Conservation (phyloP, 2,329 filamentous ascomycete genomes). For the Orbilia ellipsospora region DNA sequence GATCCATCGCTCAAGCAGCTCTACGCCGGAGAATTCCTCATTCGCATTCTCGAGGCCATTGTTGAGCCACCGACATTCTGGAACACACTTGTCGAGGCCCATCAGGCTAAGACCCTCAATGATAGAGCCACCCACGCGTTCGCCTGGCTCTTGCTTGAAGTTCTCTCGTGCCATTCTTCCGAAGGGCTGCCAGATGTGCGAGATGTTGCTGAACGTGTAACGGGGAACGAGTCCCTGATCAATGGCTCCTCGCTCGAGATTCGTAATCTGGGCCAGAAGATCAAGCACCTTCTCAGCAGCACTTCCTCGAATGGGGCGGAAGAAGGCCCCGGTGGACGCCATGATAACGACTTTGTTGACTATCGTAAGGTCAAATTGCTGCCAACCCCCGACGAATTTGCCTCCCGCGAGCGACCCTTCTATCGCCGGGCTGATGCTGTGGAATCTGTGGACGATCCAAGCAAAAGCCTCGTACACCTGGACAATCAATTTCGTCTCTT, state of each 20-base stretch:
- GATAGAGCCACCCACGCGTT: slow-evolving; percentile 62
- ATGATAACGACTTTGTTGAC: slow-evolving; percentile 77
- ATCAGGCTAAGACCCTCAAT: slow-evolving; percentile 60
- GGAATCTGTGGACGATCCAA: slow-evolving; percentile 59
- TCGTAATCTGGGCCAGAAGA: slow-evolving; percentile 63
- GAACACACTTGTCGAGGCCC: slow-evolving; percentile 61
- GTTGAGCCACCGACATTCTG: slow-evolving; percentile 69
- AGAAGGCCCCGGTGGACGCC: slow-evolving; percentile 71
- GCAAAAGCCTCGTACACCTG: slow-evolving; percentile 67
- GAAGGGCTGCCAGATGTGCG: slow-evolving; percentile 58
- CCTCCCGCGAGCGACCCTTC: slow-evolving; percentile 67
- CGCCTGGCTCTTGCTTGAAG: slow-evolving; percentile 67
- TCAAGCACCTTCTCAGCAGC: slow-evolving; percentile 62
- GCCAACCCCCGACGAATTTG: slow-evolving; percentile 74
- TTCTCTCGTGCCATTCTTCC: slow-evolving; percentile 63
- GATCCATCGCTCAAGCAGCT: slow-evolving; percentile 66
- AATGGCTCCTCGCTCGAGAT: slow-evolving; percentile 59
- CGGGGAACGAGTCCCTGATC: slow-evolving; percentile 59
- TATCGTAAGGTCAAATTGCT: slow-evolving; percentile 72
- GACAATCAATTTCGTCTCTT: slow-evolving; percentile 79
- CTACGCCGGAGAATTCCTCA: slow-evolving; percentile 67
- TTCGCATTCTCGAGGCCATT: slow-evolving; percentile 65
- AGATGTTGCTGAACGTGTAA: slow-evolving; percentile 58
- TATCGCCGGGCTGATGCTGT: slow-evolving; percentile 68
- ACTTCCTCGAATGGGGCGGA: slow-evolving; percentile 56